A percentile compares a stretch with the other conserved stretches of the same genome.
phyloP scores from a whole-genome alignment of 345 rosid species.

The Salix suchowensis region DNA sequence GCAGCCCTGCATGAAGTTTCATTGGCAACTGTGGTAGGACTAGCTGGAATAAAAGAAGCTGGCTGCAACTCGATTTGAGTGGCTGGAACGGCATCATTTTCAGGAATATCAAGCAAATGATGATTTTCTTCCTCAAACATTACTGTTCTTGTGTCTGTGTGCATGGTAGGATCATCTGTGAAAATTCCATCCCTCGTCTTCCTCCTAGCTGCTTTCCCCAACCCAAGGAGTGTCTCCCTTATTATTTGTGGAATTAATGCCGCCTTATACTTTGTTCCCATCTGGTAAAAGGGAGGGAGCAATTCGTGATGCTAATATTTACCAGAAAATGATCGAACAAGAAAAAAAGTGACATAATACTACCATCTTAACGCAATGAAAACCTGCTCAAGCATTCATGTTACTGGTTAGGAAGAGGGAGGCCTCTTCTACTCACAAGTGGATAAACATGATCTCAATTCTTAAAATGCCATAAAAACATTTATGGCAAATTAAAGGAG shows the following conservation, averaged over 20 bases:
- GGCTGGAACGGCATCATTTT: conserved; percentile 15
- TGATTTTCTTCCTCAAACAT: conserved; percentile 76
- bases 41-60: conserved; percentile 1
- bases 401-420: background rate
- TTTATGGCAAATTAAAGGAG: background rate
- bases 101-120: conserved; percentile 49
- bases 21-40: conserved; percentile 35
- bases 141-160: conserved; percentile 76
- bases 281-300: conserved; percentile 38
- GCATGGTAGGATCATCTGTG: conserved; percentile 61
- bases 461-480: background rate
- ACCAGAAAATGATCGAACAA: background rate
- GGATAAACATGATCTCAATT: background rate
- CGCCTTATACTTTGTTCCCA: conserved; percentile 95
- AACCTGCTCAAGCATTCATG: background rate
- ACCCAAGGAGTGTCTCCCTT: conserved; percentile 80
- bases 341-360: background rate
- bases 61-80: conserved; percentile 52
- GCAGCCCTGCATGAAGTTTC: conserved; percentile 50
- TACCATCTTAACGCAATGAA: background rate
- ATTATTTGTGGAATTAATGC: conserved; percentile 76
- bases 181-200: conserved; percentile 58
- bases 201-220: conserved; percentile 81
- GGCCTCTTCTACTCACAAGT: background rate
- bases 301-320: background rate